phyloP scores from a whole-genome alignment of 192 early-diverging fungal species.

The Backusella circina region DNA sequence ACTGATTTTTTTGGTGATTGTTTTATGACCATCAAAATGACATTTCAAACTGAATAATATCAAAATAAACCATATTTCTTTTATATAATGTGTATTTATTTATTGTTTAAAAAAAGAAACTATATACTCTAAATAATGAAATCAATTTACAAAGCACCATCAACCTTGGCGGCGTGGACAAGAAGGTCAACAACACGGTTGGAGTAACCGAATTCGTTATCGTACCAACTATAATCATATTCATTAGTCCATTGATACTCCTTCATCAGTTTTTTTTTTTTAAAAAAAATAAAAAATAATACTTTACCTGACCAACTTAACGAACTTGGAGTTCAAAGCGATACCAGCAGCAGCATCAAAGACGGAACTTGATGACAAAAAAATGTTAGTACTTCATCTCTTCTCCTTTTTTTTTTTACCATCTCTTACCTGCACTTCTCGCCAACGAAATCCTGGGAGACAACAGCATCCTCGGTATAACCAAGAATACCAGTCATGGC shows the following conservation, averaged over 20 bases:
- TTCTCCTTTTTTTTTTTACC: not conserved
- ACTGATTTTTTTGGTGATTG: too few relatives aligned
- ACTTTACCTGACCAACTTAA: slow-evolving; percentile 69
- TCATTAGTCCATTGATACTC: slow-evolving; percentile 23
- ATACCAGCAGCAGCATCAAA: slow-evolving; percentile 97
- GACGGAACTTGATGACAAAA: slow-evolving; percentile 67
- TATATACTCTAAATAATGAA: not conserved
- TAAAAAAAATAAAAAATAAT: too few relatives aligned
- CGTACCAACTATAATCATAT: slow-evolving; percentile 76
- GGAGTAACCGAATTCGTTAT: slow-evolving; percentile 90
- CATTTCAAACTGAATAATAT: too few relatives aligned
- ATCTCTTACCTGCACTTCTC: slow-evolving; percentile 70
- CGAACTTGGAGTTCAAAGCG: slow-evolving; percentile 86
- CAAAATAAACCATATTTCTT: not conserved
- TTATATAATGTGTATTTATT: not conserved
- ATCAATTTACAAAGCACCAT: slow-evolving; percentile 24
- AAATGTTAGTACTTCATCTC: not conserved
- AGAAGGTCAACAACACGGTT: slow-evolving; percentile 87
- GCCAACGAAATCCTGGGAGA: slow-evolving; percentile 93
- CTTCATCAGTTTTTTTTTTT: not conserved
- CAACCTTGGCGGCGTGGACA: slow-evolving; percentile 55
- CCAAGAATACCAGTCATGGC: slow-evolving; percentile 84
- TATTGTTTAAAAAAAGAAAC: not conserved
- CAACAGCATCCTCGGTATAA: slow-evolving; percentile 93
- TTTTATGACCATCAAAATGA: too few relatives aligned